Evolutionary conservation across 768 basidiomycete genomes (phyloP).

Genomic region (Auricularia cornea): DNA sequence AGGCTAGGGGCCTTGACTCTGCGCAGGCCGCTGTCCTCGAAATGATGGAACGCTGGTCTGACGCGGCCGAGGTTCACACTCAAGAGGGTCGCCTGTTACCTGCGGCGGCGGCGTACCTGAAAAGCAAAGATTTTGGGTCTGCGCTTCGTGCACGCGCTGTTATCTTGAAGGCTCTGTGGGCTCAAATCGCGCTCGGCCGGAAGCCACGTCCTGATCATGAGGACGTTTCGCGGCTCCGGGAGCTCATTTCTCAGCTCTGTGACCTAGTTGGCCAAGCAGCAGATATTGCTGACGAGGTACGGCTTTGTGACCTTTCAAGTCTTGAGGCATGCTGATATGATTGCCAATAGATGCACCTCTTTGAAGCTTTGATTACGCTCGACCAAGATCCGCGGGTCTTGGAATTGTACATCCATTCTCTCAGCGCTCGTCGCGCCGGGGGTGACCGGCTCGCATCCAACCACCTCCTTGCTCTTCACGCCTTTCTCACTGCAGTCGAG

Average conservation of each 20-base stretch:
- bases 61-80: conserved; percentile 47
- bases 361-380: conserved; percentile 10
- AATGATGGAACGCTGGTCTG: conserved; percentile 30
- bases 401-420: background rate
- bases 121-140: conserved; percentile 24
- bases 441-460: background rate
- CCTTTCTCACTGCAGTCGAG: background rate
- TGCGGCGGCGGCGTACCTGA: conserved; percentile 40
- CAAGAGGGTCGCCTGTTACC: conserved; percentile 37
- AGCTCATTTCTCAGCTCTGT: conserved; percentile 15
- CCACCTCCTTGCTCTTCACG: background rate
- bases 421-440: no score
- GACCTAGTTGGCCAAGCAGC: background rate
- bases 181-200: conserved; percentile 33
- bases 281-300: conserved; percentile 7
- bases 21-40: conserved; percentile 40
- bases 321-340: conserved; percentile 14
- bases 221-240: conserved; percentile 16
- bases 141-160: conserved; percentile 28
- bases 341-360: background rate
- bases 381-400: background rate
- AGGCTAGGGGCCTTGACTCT: conserved; percentile 43
- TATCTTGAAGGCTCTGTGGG: conserved; percentile 40
- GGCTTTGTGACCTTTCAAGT: background rate
- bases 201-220: conserved; percentile 5